Base-by-base conservation (phyloP, 129 eudicot species). In the Arctium minus region DNA sequence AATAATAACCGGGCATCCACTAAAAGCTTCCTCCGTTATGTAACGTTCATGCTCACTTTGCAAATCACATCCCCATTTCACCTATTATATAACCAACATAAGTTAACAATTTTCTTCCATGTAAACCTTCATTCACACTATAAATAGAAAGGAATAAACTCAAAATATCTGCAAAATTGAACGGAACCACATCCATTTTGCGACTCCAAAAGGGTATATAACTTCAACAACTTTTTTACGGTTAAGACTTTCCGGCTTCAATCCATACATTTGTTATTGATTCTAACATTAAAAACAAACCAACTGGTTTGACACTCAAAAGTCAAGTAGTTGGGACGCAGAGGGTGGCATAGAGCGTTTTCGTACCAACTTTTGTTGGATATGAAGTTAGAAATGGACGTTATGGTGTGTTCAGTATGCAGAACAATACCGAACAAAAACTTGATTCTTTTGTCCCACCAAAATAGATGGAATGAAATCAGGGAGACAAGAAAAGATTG, bases 1-100 rank as follows among this genome's bases (percentile, higher is more conserved):
- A 46, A 96, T 84, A 31, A 96, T 93, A 30, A 96, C 99, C 70
- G 99, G 99, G 78, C 98, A 91, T 75, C 99, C 99, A 87, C 84
- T 79, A 69, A 93, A 96, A 39, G 88, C 98, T 83, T 86, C 91
- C 84, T 96, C 98, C 2, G 99, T 93, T 75, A 96, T 93, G 90
- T 88, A 96, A 2, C 99, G 96, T 76, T 96, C 99, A 80, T 96
- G 99, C 84, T 96, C 98, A 75, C 98, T 96, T 87, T 93, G 99
- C 87, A 96, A 88, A 89, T 96, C 99, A 73, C 97, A 89, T 80
- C 99, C 99, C 99, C 99, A 96, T 88, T 91, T 86, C 74, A 96
- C 98, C 99, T 96, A 86, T 74, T 70, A 88, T 31, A 84, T 12
- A 69, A 76, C 50, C 77, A 4, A 62, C 79, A 74, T 33, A 72